Percentiles rank a stretch among this genome's conserved stretches.
These are phyloP conservation scores for Elsinoe australis DNA, from an alignment of 2,329 filamentous ascomycete species.

Conservation along the genomic window DNA sequence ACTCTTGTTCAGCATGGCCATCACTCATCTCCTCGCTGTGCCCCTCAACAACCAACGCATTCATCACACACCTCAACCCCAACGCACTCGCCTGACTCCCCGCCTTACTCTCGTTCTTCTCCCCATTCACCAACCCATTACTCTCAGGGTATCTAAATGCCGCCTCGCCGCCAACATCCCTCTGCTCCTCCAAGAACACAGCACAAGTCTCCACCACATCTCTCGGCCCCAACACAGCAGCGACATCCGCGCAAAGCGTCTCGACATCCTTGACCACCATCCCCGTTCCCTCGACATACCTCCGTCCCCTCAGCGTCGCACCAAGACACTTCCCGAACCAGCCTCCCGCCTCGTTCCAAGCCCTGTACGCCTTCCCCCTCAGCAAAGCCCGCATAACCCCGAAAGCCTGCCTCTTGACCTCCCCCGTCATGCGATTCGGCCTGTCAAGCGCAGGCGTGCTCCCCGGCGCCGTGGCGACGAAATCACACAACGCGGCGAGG, in stretches of 20 bases:
- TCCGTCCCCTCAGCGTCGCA: constrained; percentile 57
- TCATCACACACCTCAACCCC: constrained; percentile 53
- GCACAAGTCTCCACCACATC: constrained; percentile 40
- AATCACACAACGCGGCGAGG: constrained; percentile 61
- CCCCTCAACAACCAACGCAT: constrained; percentile 22
- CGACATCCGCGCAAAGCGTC: constrained; percentile 63
- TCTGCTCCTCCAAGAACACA: constrained; percentile 36
- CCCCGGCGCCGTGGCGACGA: constrained; percentile 49
- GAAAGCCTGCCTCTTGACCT: constrained; percentile 64
- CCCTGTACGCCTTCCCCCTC: constrained; percentile 54
- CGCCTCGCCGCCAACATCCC: constrained; percentile 49
- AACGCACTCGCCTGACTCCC: constrained; percentile 43
- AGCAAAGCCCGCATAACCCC: constrained; percentile 67
- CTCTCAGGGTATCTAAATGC: constrained; percentile 34
- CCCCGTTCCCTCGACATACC: constrained; percentile 58
- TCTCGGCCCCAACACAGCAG: constrained; percentile 55
- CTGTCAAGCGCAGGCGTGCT: constrained; percentile 17
- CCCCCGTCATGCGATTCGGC: constrained; percentile 20
- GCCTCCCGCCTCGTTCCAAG: constrained; percentile 25
- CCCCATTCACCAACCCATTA: too few species aligned
- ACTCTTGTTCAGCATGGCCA: too few species aligned
- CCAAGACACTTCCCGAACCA: constrained; percentile 62
- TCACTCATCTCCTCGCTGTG: constrained; percentile 17
- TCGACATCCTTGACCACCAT: constrained; percentile 70
- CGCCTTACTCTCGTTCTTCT: constrained; percentile 5